Percentiles rank a stretch among this genome's conserved stretches.
These are phyloP conservation scores for Thalia dealbata DNA, from an alignment of 176 grass and related monocot species.

Conservation along the genomic window DNA sequence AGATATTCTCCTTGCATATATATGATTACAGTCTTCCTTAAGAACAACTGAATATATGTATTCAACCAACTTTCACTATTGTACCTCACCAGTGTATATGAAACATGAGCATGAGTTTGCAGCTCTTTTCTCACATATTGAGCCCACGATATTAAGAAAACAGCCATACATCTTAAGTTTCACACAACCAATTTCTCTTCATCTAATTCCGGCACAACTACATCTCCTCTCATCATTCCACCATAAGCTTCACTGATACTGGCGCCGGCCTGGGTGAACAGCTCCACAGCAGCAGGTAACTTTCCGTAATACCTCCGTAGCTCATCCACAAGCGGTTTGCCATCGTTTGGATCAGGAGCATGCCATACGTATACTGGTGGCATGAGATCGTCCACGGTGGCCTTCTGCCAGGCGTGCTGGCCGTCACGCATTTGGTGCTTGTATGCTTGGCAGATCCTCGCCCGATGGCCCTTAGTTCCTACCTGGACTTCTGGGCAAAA, in stretches of 20 bases:
- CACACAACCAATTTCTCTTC: conserved; percentile 24
- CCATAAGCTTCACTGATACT: conserved; percentile 2
- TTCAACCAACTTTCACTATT: too few relatives aligned
- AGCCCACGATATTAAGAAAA: not conserved
- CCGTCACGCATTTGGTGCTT: conserved; percentile 25
- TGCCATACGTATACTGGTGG: conserved; percentile 18
- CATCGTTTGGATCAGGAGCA: not conserved
- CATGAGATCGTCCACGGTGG: conserved; percentile 15
- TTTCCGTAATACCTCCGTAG: conserved; percentile 20
- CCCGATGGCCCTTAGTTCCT: conserved; percentile 20
- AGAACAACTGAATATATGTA: too few relatives aligned
- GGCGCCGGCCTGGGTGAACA: conserved; percentile 18
- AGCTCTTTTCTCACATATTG: too few relatives aligned
- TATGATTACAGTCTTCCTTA: too few relatives aligned
- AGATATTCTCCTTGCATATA: too few relatives aligned
- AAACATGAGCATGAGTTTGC: too few relatives aligned
- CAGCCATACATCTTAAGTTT: conserved; percentile 6
- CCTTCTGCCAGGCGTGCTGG: conserved; percentile 28
- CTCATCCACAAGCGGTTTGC: conserved; percentile 10
- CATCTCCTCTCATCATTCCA: conserved; percentile 12
- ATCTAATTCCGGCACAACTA: conserved; percentile 13
- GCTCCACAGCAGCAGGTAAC: conserved; percentile 14
- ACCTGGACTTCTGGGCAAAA: conserved; percentile 29
- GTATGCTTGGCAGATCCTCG: conserved; percentile 24
- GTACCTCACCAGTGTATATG: too few relatives aligned